phyloP scores from a whole-genome alignment of 2,329 filamentous ascomycete species.

The Verticillium zaregamsianum region DNA sequence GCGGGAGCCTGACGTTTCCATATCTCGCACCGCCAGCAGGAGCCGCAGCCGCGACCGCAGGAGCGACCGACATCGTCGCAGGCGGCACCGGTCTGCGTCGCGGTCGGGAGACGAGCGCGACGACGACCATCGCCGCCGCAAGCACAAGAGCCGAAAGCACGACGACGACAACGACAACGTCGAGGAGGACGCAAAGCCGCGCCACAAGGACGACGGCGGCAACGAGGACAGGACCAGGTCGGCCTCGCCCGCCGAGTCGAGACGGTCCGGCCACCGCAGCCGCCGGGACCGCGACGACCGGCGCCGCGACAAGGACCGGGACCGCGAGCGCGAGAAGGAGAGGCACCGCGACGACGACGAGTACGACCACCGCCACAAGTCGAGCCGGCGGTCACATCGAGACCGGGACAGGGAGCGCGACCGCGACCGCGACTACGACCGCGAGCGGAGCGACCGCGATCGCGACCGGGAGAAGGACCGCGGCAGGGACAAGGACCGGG shows the following conservation, averaged over 20 bases:
- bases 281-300: slow-evolving; percentile 52
- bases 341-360: slow-evolving; percentile 38
- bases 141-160: slow-evolving; percentile 38
- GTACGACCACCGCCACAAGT: slow-evolving; percentile 34
- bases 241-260: slow-evolving; percentile 56
- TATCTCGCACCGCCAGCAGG: slow-evolving; percentile 28
- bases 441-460: slow-evolving; percentile 36
- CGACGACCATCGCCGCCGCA: slow-evolving; percentile 46
- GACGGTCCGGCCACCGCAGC: slow-evolving; percentile 55
- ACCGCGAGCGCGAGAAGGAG: slow-evolving; percentile 33
- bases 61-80: slow-evolving; percentile 32
- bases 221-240: slow-evolving; percentile 58
- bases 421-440: slow-evolving; percentile 32
- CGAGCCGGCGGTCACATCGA: slow-evolving; percentile 33
- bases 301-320: slow-evolving; percentile 38
- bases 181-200: slow-evolving; percentile 37
- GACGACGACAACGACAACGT: slow-evolving; percentile 38
- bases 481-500: slow-evolving; percentile 29
- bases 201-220: slow-evolving; percentile 27
- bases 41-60: slow-evolving; percentile 39
- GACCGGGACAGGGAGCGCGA: slow-evolving; percentile 37
- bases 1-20: slow-evolving; percentile 21
- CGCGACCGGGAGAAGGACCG: slow-evolving; percentile 33
- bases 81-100: slow-evolving; percentile 52
- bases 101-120: slow-evolving; percentile 42